A percentile compares a stretch with the other conserved stretches of the same genome.
Conservation (phyloP, 2,329 filamentous ascomycete species). For the Hypoxylon sp. region DNA sequence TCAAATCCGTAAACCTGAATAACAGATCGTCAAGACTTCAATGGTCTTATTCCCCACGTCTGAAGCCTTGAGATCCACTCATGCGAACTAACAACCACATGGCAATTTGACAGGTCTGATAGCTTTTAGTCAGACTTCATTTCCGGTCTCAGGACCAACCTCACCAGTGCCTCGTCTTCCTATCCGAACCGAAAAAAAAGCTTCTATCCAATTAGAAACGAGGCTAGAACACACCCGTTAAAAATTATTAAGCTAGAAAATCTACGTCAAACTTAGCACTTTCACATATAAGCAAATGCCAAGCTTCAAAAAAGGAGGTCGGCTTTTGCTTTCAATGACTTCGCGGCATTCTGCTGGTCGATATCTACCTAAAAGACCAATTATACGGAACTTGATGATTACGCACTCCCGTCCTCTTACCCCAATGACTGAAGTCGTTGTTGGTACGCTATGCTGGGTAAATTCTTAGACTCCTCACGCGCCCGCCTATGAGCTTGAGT, state of each 20-base stretch:
- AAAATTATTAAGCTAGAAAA: slow-evolving; percentile 29
- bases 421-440: slow-evolving; percentile 13
- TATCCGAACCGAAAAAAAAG: slow-evolving; percentile 23
- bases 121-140: slow-evolving; percentile 40
- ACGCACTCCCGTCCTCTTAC: background rate
- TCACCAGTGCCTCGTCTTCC: slow-evolving; percentile 16
- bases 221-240: slow-evolving; percentile 24
- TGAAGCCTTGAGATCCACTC: slow-evolving; percentile 33
- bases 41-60: slow-evolving; percentile 45
- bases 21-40: slow-evolving; percentile 20
- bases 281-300: slow-evolving; percentile 1
- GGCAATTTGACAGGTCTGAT: slow-evolving; percentile 39
- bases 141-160: slow-evolving; percentile 38
- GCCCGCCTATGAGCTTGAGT: slow-evolving; percentile 13
- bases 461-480: slow-evolving; percentile 32
- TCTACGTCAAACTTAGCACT: slow-evolving; percentile 5
- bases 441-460: slow-evolving; percentile 26
- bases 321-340: background rate
- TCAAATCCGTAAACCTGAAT: slow-evolving; percentile 30
- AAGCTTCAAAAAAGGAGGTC: background rate
- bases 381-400: slow-evolving; percentile 1
- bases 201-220: slow-evolving; percentile 17
- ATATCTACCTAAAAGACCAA: background rate
- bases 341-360: background rate
- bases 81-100: slow-evolving; percentile 34